Evolutionary conservation across 495 filamentous ascomycete species (phyloP), one percentile per base, ranked within the genome.

Genomic region (Terfezia claveryi): DNA sequence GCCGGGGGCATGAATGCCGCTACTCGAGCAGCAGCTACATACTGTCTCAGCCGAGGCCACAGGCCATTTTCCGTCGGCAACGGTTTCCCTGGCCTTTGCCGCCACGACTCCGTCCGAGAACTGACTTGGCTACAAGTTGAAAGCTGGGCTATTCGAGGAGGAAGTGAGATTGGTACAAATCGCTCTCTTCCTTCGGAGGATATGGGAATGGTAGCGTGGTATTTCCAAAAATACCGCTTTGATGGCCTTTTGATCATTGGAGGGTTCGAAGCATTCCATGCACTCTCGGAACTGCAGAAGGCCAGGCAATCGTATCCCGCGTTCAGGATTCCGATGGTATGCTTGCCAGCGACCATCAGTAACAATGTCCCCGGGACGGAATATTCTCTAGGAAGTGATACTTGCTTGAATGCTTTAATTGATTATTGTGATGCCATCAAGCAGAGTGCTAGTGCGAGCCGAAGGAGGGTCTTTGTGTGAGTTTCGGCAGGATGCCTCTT

Each of bases 1-100:
- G 92, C 92, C n/a, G 92, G 91, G 63, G 92, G 92, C 65, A 95
- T 99, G 81, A 99, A 99, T 69, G 86, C 88, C 49, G 89, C 92
- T 20, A 93, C 93, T 16, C 80, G 92, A 54, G 91, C 87, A 16
- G 91, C 85, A 10, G 87, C 94, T 10, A 85, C 86, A n/a, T 99
- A 94, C 71, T 96, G 89, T 65, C 68, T 92, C 37, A 82, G 83
- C n/a, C 80, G 89, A 55, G 92, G 92, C 7, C 92, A 99, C 65
- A 85, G 82, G 37, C 82, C 92, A 1, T 63, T 94, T 58, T 87
- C 88, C 8, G 83, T 99, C 53, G 83, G 95, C 71, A 99, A 99
- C 62, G 92, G 92, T 51, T 99, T 99, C 71, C 84, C 92, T 27
- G 92, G 92, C 27, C 81, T 99, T 38, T 82, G 82, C 49, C 80